A percentile compares a stretch with the other conserved stretches of the same genome.
Evolutionary conservation across 257 asterid genomes (phyloP).

Genomic region (Datura wrightii): DNA sequence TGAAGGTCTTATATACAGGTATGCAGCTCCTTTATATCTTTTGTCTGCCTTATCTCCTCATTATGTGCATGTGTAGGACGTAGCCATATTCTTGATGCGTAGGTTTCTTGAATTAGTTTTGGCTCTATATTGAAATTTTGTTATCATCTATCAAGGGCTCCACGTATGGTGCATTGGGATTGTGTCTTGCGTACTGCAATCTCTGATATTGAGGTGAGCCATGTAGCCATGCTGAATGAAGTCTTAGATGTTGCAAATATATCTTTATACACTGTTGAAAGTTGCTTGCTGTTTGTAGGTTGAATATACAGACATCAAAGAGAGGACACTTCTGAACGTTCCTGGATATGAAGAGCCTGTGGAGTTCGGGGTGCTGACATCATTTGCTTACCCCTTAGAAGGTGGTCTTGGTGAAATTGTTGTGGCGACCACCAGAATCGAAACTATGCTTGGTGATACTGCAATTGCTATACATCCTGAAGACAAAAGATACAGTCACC

Average conservation of each 20-base stretch:
- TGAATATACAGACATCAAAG: conserved; percentile 76
- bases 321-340: conserved; percentile 67
- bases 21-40: conserved; percentile 19
- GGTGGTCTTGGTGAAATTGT: conserved; percentile 83
- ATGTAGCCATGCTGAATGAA: conserved; percentile 8
- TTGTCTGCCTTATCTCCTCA: background rate
- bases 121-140: conserved; percentile 24
- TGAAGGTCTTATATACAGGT: conserved; percentile 93
- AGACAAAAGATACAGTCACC: conserved; percentile 77
- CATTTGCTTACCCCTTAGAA: conserved; percentile 96
- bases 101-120: conserved; percentile 19
- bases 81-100: conserved; percentile 11
- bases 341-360: conserved; percentile 81
- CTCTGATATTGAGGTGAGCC: conserved; percentile 90
- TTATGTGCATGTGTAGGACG: conserved; percentile 22
- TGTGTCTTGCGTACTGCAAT: conserved; percentile 90
- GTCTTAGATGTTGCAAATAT: conserved; percentile 26
- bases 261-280: conserved; percentile 30
- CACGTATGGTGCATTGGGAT: conserved; percentile 96
- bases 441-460: conserved; percentile 97
- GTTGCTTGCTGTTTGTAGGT: conserved; percentile 60
- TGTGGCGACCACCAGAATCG: conserved; percentile 96
- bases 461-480: conserved; percentile 96
- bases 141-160: conserved; percentile 58
- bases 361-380: conserved; percentile 92